Conservation (phyloP, 2,329 filamentous ascomycete genomes). For the Grosmannia huntii region DNA sequence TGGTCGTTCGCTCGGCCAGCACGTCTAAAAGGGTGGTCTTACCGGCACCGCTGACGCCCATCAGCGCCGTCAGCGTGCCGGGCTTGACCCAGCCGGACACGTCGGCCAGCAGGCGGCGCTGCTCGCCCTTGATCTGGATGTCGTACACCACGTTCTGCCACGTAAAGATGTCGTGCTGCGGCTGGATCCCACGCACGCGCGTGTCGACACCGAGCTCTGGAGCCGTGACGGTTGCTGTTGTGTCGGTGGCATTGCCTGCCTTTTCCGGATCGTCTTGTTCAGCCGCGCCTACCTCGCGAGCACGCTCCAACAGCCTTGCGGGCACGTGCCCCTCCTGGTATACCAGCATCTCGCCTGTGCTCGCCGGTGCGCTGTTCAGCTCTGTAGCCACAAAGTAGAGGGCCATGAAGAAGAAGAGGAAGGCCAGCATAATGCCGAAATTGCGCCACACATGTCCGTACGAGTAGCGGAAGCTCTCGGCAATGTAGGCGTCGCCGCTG, state of each 20-base stretch:
- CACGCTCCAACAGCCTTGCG: slow-evolving; percentile 50
- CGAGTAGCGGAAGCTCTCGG: slow-evolving; percentile 41
- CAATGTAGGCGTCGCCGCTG: slow-evolving; percentile 44
- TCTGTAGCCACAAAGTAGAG: slow-evolving; percentile 37
- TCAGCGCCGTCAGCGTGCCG: slow-evolving; percentile 78
- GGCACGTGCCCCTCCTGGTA: slow-evolving; percentile 27
- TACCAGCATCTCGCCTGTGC: slow-evolving; percentile 2
- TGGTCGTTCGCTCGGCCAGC: slow-evolving; percentile 71
- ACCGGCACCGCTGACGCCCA: slow-evolving; percentile 82
- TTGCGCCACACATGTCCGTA: slow-evolving; percentile 54
- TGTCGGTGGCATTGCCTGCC: neutral
- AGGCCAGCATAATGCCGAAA: slow-evolving; percentile 44
- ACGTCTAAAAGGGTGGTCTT: slow-evolving; percentile 86
- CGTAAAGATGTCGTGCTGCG: slow-evolving; percentile 67
- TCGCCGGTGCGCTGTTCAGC: slow-evolving; percentile 18
- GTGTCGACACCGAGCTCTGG: too few species aligned
- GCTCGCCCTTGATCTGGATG: slow-evolving; percentile 64
- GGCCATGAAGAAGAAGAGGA: slow-evolving; percentile 44
- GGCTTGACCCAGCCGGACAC: slow-evolving; percentile 91
- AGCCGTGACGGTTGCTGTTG: neutral
- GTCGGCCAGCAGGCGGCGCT: slow-evolving; percentile 64
- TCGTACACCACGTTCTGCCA: slow-evolving; percentile 73
- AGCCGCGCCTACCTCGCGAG: slow-evolving; percentile 14
- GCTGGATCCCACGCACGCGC: slow-evolving; percentile 18
- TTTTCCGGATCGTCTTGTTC: neutral